These are phyloP conservation scores for Porodaedalea pini DNA, from an alignment of 1,284 basidiomycete genomes.

Conservation along the genomic window DNA sequence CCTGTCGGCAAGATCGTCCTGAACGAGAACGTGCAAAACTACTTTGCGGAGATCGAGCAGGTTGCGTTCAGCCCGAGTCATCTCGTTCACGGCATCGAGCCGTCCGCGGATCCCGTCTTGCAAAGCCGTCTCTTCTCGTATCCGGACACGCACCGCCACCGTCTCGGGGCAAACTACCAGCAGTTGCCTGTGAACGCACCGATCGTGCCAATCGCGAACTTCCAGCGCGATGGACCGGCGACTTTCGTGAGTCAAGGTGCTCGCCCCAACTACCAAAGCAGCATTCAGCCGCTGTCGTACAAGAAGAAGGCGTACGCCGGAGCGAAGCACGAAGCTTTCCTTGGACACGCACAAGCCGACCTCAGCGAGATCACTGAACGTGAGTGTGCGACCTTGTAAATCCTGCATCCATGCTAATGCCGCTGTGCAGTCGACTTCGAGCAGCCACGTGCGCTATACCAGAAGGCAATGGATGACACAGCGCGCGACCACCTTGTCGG, in stretches of 20 bases:
- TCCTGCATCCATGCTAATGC: too few relatives aligned
- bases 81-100: slow-evolving; percentile 82
- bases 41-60: slow-evolving; percentile 86
- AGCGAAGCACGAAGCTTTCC: slow-evolving; percentile 69
- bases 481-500: slow-evolving; percentile 67
- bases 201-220: slow-evolving; percentile 72
- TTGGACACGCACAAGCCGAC: slow-evolving; percentile 71
- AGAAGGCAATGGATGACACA: slow-evolving; percentile 71
- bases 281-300: slow-evolving; percentile 61
- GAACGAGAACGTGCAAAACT: slow-evolving; percentile 83
- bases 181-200: slow-evolving; percentile 90
- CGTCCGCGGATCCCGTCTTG: slow-evolving; percentile 85
- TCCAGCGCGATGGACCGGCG: slow-evolving; percentile 77
- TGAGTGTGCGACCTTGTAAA: slow-evolving; percentile 43
- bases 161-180: slow-evolving; percentile 82
- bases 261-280: slow-evolving; percentile 84
- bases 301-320: slow-evolving; percentile 38
- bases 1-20: slow-evolving; percentile 83
- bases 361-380: slow-evolving; percentile 77
- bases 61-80: slow-evolving; percentile 85
- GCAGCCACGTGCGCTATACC: slow-evolving; percentile 80
- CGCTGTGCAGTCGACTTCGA: slow-evolving; percentile 77
- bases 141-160: slow-evolving; percentile 90
- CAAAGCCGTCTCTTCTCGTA: slow-evolving; percentile 94
- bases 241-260: slow-evolving; percentile 76